These are phyloP conservation scores for Aureobasidium sp. DNA, from an alignment of 2,329 filamentous ascomycete species.

Conservation along the genomic window DNA sequence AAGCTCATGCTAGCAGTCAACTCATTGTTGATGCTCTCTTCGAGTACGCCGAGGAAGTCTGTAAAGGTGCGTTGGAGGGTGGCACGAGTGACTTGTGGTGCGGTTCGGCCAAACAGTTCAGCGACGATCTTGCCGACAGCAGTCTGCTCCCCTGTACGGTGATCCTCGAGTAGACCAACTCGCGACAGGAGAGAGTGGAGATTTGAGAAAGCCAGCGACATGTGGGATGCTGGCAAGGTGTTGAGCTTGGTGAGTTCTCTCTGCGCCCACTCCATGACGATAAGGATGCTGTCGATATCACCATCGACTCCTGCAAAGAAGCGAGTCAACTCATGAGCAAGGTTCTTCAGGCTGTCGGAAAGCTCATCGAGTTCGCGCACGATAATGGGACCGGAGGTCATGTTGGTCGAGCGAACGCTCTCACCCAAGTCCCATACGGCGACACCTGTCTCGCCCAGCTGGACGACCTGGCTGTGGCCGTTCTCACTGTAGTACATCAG, in stretches of 20 bases:
- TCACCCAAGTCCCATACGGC: slow-evolving; percentile 94
- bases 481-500: slow-evolving; percentile 92
- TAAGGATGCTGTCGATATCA: slow-evolving; percentile 84
- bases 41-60: slow-evolving; percentile 77
- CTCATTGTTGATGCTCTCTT: slow-evolving; percentile 81
- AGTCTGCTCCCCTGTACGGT: slow-evolving; percentile 50
- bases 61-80: slow-evolving; percentile 81
- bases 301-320: slow-evolving; percentile 93
- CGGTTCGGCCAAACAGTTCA: slow-evolving; percentile 69
- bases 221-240: slow-evolving; percentile 50
- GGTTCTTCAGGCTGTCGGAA: slow-evolving; percentile 73
- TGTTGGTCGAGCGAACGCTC: slow-evolving; percentile 79
- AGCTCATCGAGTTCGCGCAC: slow-evolving; percentile 77
- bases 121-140: slow-evolving; percentile 60
- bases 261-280: slow-evolving; percentile 94
- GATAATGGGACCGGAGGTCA: slow-evolving; percentile 82
- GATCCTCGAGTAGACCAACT: slow-evolving; percentile 40
- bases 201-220: slow-evolving; percentile 74
- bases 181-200: slow-evolving; percentile 68
- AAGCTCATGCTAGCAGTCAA: slow-evolving; percentile 70
- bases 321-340: slow-evolving; percentile 77
- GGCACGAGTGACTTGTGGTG: slow-evolving; percentile 68
- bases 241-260: slow-evolving; percentile 69
- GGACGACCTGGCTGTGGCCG: slow-evolving; percentile 74
- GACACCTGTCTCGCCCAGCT: slow-evolving; percentile 82